Conservation (phyloP, 2,329 filamentous ascomycete species). For the Alternaria alternata region DNA sequence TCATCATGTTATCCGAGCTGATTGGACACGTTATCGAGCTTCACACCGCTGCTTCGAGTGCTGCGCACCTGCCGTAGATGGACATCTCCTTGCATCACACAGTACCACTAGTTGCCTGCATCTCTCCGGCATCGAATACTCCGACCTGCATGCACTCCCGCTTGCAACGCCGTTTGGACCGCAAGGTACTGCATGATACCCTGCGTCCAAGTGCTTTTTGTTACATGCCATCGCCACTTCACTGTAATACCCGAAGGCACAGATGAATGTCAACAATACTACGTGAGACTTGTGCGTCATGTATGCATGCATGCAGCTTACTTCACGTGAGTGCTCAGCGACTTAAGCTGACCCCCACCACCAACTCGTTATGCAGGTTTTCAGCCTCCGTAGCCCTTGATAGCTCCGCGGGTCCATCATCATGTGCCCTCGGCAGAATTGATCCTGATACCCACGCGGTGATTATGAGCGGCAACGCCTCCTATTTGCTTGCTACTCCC, state of each 20-base stretch:
- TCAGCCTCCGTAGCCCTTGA: neutral
- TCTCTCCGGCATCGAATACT: neutral
- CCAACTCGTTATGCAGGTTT: neutral
- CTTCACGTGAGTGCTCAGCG: slow-evolving; percentile 7
- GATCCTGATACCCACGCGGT: neutral
- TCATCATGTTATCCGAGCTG: neutral
- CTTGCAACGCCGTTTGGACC: neutral
- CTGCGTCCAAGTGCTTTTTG: neutral
- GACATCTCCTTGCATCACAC: neutral
- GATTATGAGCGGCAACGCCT: neutral
- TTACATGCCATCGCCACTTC: neutral
- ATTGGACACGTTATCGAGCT: neutral
- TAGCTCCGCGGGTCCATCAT: slow-evolving; percentile 4
- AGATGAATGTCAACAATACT: neutral
- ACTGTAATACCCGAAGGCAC: neutral
- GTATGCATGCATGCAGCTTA: neutral
- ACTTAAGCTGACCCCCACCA: neutral
- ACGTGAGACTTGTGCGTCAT: neutral
- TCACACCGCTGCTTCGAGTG: slow-evolving; percentile 6
- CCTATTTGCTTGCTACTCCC: neutral
- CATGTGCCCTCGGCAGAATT: neutral
- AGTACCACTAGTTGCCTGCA: neutral
- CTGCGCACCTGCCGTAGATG: neutral
- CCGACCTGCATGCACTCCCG: neutral
- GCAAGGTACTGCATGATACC: neutral